phyloP scores from a whole-genome alignment of 2,329 filamentous ascomycete species.

The Ceratocystis smalleyi region DNA sequence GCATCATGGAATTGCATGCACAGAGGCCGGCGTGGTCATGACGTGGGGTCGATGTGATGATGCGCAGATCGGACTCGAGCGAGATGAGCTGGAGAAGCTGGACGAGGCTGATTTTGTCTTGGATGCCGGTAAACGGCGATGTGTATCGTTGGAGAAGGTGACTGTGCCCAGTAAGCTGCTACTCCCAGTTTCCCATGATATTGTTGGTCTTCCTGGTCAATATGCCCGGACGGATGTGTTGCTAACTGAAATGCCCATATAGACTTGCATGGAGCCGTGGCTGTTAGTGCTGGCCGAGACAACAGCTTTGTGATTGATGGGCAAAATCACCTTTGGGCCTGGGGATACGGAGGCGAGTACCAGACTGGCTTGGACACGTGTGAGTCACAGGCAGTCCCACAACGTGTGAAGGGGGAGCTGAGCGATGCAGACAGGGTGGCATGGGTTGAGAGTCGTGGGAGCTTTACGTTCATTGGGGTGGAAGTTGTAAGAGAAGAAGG shows the following conservation, averaged over 20 bases:
- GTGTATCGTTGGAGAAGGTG: slow-evolving; percentile 12
- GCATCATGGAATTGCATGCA: slow-evolving; percentile 44
- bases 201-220: background rate
- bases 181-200: background rate
- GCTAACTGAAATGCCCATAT: background rate
- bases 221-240: background rate
- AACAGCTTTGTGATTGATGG: slow-evolving; percentile 13
- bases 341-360: slow-evolving; percentile 14
- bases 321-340: slow-evolving; percentile 12
- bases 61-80: slow-evolving; percentile 21
- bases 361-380: slow-evolving; percentile 11
- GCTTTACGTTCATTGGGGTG: slow-evolving; percentile 15
- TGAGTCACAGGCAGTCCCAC: slow-evolving; percentile 8
- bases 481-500: background rate
- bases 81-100: slow-evolving; percentile 1
- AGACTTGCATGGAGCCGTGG: background rate
- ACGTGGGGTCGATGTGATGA: slow-evolving; percentile 32
- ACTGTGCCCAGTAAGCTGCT: background rate
- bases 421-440: background rate
- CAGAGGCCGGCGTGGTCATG: slow-evolving; percentile 28
- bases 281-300: slow-evolving; percentile 11
- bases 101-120: background rate
- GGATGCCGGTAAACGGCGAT: slow-evolving; percentile 8
- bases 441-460: slow-evolving; percentile 13
- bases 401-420: slow-evolving; percentile 3